Base-by-base conservation (phyloP, 805 yeast genomes). In the Lachancea sp. region DNA sequence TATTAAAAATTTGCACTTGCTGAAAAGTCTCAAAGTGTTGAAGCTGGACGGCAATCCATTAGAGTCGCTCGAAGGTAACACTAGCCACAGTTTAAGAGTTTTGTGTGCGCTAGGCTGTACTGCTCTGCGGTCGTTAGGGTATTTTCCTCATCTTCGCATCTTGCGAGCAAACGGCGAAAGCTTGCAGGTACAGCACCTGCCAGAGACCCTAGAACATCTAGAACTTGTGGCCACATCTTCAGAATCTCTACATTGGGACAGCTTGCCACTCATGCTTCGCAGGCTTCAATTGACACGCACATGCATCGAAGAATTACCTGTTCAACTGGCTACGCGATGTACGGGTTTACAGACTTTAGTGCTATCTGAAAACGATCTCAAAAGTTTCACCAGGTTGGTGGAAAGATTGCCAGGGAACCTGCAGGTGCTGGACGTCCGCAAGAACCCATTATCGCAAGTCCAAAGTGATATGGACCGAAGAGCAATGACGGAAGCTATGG, bases 31-130 rank as follows among this genome's bases (percentile, higher is more conserved):
- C 23, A 42, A 43, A 12, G 43, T 47, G 5, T 42, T 59, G 25
- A 48, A 34, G 16, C 26, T 59, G 12, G 52, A 58, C 25, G 51
- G 51, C 25, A 58, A 56, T 32, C 54, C 59, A 31, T 29, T 54
- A 17, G 48, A 47, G 29, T 42, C 42, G 39, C 24, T 45, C 20
- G 36, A 31, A 23, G 44, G 45, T 17, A 38, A 42, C n/a, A 17
- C 24, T 22, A 35, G 35, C 21, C 16, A 17, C 11, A 22, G 36
- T 13, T 18, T 40, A 21, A 17, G 43, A 12, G 34, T 26, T 8
- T 26, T 40, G 8, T 19, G 39, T 11, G 11, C 21, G 25, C 23
- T 29, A 4, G 31, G 36, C 5, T 34, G 39, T 25, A 15, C 39
- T 8, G 43, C 43, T 8, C 26, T 40, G n/a, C 19, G 28, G 12